Conservation (phyloP, 2,329 filamentous ascomycete species). For the Trichophyton verrucosum region DNA sequence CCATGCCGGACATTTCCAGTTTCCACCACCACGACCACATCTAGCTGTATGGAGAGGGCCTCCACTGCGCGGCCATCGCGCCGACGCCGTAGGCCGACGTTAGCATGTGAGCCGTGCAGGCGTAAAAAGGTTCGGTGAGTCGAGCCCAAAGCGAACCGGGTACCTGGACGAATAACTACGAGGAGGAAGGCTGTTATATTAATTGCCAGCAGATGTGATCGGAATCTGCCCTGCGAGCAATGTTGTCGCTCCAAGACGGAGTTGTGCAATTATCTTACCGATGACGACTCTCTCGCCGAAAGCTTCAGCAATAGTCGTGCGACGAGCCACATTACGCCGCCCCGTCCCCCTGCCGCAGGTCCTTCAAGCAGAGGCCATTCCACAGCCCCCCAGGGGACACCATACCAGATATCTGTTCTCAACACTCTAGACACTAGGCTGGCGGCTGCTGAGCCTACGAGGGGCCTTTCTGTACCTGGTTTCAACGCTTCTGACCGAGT, state of each 20-base stretch:
- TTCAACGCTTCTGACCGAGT: too few relatives aligned
- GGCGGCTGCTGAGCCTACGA: too few relatives aligned
- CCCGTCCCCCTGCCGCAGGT: not conserved
- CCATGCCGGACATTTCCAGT: too few relatives aligned
- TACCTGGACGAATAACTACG: too few relatives aligned
- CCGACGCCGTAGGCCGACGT: slow-evolving; percentile 3
- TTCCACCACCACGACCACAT: not conserved
- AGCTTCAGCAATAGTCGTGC: not conserved
- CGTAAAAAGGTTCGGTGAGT: slow-evolving; percentile 6
- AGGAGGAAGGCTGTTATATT: not conserved
- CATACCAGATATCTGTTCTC: too few relatives aligned
- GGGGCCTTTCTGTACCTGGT: too few relatives aligned
- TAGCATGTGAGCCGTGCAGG: slow-evolving; percentile 7
- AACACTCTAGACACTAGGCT: too few relatives aligned
- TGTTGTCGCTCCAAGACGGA: slow-evolving; percentile 5
- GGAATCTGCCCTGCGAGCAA: slow-evolving; percentile 5
- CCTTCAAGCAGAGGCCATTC: too few relatives aligned
- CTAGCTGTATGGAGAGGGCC: not conserved
- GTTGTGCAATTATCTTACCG: slow-evolving; percentile 1
- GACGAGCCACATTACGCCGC: not conserved
- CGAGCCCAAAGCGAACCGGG: not conserved
- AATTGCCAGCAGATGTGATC: slow-evolving; percentile 1
- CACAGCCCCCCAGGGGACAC: too few relatives aligned
- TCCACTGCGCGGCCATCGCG: not conserved
- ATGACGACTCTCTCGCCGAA: not conserved